These are phyloP conservation scores for Thelonectria rubi DNA, from an alignment of 2,329 filamentous ascomycete genomes.

Conservation along the genomic window DNA sequence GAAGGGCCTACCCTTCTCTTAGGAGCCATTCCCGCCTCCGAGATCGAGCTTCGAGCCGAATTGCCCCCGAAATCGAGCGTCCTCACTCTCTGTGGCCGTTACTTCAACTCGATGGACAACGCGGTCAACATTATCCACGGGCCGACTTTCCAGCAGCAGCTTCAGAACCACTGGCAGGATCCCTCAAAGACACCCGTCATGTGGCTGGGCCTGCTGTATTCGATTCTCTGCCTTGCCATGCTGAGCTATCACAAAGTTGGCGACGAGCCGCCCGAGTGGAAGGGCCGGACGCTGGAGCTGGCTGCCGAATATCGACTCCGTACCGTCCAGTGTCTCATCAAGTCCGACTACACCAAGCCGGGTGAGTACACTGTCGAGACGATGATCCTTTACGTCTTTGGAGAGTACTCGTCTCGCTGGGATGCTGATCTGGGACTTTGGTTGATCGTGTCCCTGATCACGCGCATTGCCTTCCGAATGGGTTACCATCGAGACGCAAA, in stretches of 20 bases:
- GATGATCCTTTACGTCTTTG: slow-evolving; percentile 77
- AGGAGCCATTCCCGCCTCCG: slow-evolving; percentile 75
- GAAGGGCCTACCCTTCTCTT: slow-evolving; percentile 83
- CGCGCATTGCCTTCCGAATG: slow-evolving; percentile 71
- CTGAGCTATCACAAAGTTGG: slow-evolving; percentile 82
- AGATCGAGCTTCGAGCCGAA: slow-evolving; percentile 79
- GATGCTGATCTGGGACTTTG: slow-evolving; percentile 77
- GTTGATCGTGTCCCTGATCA: slow-evolving; percentile 64
- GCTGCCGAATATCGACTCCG: slow-evolving; percentile 73
- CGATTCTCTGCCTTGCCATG: slow-evolving; percentile 79
- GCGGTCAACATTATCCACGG: slow-evolving; percentile 80
- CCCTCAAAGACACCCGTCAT: slow-evolving; percentile 77
- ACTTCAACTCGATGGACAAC: slow-evolving; percentile 84
- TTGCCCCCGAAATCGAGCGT: slow-evolving; percentile 84
- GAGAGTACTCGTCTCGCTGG: slow-evolving; percentile 77
- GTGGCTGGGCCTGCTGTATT: slow-evolving; percentile 81
- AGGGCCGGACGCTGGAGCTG: slow-evolving; percentile 68
- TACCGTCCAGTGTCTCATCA: slow-evolving; percentile 80
- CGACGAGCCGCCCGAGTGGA: slow-evolving; percentile 82
- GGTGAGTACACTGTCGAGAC: slow-evolving; percentile 81
- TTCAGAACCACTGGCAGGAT: slow-evolving; percentile 73
- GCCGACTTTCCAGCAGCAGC: slow-evolving; percentile 83
- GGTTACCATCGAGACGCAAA: slow-evolving; percentile 82
- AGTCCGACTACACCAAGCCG: slow-evolving; percentile 80
- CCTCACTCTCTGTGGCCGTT: slow-evolving; percentile 86